Evolutionary conservation across 306 rosid species (phyloP).

Genomic region (Vigna hirtella): DNA sequence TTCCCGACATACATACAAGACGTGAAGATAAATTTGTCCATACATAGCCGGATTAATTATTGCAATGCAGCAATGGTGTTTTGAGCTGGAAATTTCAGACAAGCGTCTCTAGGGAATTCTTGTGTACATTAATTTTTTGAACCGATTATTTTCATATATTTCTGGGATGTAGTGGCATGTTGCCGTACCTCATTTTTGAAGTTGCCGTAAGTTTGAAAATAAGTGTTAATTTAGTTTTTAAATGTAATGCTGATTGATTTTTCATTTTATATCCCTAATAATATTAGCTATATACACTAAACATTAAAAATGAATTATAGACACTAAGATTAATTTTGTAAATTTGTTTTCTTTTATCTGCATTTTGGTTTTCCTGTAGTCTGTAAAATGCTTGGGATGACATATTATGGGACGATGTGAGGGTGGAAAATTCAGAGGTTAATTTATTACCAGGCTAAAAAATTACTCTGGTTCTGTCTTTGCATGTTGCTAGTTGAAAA

Average conservation of each 20-base stretch:
- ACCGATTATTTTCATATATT: not conserved
- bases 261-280: too few species aligned
- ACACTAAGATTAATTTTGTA: too few species aligned
- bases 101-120: not conserved
- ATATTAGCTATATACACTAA: too few species aligned
- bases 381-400: too few species aligned
- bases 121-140: not conserved
- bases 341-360: too few species aligned
- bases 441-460: not conserved
- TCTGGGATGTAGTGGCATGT: not conserved
- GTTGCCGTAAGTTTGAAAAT: too few species aligned
- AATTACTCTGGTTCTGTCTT: not conserved
- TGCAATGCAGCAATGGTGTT: not conserved
- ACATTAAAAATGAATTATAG: too few species aligned
- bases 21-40: not conserved
- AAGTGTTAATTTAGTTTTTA: too few species aligned
- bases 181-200: not conserved
- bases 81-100: not conserved
- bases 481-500: not conserved
- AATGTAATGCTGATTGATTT: too few species aligned
- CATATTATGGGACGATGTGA: too few species aligned
- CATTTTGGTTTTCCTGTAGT: too few species aligned
- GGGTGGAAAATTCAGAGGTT: too few species aligned
- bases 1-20: not conserved
- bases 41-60: not conserved